A percentile compares a stretch with the other conserved stretches of the same genome.
Conservation (phyloP, 2,329 filamentous ascomycete genomes). For the Pseudopyricularia javanii region DNA sequence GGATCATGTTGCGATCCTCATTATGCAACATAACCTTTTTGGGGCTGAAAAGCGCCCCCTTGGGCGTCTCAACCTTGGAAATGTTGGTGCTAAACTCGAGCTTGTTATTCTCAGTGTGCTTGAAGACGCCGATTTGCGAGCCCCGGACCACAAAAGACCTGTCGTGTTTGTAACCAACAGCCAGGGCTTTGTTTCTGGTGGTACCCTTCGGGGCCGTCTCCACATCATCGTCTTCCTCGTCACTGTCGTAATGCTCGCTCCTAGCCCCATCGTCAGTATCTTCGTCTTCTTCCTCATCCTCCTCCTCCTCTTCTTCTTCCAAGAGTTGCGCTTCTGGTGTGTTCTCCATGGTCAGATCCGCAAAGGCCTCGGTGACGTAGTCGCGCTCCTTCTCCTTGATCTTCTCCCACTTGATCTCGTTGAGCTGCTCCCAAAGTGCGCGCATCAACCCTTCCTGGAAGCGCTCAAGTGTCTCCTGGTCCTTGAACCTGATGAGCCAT, state of each 20-base stretch:
- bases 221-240: constrained; percentile 67
- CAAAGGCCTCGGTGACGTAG: constrained; percentile 91
- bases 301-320: constrained; percentile 31
- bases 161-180: constrained; percentile 94
- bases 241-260: constrained; percentile 44
- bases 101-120: constrained; percentile 84
- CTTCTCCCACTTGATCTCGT: constrained; percentile 88
- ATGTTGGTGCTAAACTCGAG: constrained; percentile 96
- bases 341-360: constrained; percentile 88
- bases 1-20: constrained; percentile 78
- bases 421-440: constrained; percentile 91
- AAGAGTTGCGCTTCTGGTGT: constrained; percentile 24
- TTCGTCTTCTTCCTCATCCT: constrained; percentile 41
- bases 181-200: constrained; percentile 84
- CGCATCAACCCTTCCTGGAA: constrained; percentile 95
- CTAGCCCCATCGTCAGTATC: constrained; percentile 42
- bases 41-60: constrained; percentile 78
- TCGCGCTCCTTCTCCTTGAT: constrained; percentile 85
- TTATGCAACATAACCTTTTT: constrained; percentile 96
- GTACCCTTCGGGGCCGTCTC: constrained; percentile 55
- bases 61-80: constrained; percentile 83
- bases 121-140: constrained; percentile 98
- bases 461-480: constrained; percentile 64
- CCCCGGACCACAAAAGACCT: constrained; percentile 94
- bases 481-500: constrained; percentile 87